phyloP scores from a whole-genome alignment of 352 stramenopile genomes.

The Phytophthora kernoviae region DNA sequence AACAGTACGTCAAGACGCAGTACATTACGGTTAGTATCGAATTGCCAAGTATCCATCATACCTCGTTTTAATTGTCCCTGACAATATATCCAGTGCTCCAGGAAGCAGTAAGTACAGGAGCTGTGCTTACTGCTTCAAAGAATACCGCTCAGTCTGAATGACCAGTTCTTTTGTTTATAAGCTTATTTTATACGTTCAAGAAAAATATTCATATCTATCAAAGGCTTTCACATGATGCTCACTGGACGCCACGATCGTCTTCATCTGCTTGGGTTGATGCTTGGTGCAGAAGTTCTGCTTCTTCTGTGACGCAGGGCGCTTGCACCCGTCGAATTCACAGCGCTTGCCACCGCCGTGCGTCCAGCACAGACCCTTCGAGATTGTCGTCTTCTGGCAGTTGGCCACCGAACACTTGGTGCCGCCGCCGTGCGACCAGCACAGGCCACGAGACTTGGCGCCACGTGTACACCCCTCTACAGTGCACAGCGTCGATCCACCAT shows the following conservation, averaged over 20 bases:
- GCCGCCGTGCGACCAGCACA: conserved; percentile 79
- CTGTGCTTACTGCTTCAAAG: no score
- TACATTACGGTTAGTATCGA: no score
- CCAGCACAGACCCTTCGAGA: conserved; percentile 47
- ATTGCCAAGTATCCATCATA: no score
- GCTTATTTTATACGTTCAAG: no score
- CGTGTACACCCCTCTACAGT: conserved; percentile 46
- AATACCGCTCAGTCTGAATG: no score
- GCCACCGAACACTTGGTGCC: conserved; percentile 50
- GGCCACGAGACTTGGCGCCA: conserved; percentile 65
- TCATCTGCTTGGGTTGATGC: not conserved
- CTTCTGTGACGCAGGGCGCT: conserved; percentile 55
- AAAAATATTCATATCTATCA: no score
- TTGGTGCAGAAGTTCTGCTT: conserved; percentile 42
- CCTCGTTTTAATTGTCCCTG: no score
- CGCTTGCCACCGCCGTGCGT: conserved; percentile 47
- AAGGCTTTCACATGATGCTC: not conserved
- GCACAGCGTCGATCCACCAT: conserved; percentile 43
- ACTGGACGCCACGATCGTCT: not conserved
- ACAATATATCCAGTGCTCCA: no score
- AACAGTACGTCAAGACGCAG: no score
- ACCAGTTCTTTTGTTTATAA: no score
- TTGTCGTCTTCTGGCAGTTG: conserved; percentile 43
- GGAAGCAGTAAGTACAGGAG: no score
- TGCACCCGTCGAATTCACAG: conserved; percentile 33